phyloP scores from a whole-genome alignment of 73 alveolate genomes.

The Diophrys appendiculata region DNA sequence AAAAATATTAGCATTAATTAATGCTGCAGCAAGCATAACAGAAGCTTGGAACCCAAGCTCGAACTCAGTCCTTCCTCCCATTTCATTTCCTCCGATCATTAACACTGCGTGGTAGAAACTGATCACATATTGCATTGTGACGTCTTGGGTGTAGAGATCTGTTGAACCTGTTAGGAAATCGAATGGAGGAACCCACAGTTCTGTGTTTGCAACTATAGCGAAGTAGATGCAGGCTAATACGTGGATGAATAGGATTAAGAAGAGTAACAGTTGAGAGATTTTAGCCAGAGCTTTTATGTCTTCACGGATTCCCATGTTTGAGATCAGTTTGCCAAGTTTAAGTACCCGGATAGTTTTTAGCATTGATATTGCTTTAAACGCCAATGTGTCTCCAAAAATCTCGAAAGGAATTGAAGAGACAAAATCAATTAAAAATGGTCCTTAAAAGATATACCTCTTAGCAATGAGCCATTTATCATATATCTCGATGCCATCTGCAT shows the following conservation, averaged over 20 bases:
- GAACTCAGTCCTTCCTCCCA: slow-evolving; percentile 46
- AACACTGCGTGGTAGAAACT: slow-evolving; percentile 56
- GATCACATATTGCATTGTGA: slow-evolving; percentile 21
- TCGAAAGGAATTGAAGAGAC: slow-evolving; percentile 71
- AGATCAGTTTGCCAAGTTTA: slow-evolving; percentile 47
- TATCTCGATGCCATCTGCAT: slow-evolving; percentile 4
- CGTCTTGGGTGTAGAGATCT: not conserved
- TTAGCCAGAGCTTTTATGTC: slow-evolving; percentile 44
- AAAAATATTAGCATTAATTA: slow-evolving; percentile 40
- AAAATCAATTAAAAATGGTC: slow-evolving; percentile 72
- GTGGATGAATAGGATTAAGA: slow-evolving; percentile 42
- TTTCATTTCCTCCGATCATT: slow-evolving; percentile 66
- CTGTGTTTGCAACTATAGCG: slow-evolving; percentile 8
- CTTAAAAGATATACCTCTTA: slow-evolving; percentile 37
- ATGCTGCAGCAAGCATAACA: slow-evolving; percentile 34
- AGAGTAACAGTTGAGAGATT: slow-evolving; percentile 14
- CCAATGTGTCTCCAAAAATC: slow-evolving; percentile 1
- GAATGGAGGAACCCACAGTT: slow-evolving; percentile 39
- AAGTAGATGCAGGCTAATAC: slow-evolving; percentile 50
- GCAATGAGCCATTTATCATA: slow-evolving; percentile 44
- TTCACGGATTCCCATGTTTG: slow-evolving; percentile 40
- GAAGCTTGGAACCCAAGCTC: slow-evolving; percentile 32
- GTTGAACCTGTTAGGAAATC: slow-evolving; percentile 5
- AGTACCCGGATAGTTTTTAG: slow-evolving; percentile 49
- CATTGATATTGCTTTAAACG: slow-evolving; percentile 10